These are phyloP conservation scores for Epichloe festucae DNA, from an alignment of 2,329 filamentous ascomycete genomes.

Conservation along the genomic window DNA sequence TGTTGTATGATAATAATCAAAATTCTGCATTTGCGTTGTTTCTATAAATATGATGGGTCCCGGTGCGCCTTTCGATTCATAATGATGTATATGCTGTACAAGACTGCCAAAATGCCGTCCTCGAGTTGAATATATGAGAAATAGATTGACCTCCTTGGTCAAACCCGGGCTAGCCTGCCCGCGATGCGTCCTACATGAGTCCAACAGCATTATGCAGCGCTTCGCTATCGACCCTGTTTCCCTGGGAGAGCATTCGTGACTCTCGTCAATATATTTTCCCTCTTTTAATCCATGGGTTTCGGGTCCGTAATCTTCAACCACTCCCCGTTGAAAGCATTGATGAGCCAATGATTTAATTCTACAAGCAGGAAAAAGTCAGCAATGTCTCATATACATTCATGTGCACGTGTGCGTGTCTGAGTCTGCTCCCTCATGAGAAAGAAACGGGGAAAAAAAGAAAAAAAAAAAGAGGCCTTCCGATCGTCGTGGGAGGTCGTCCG, in stretches of 20 bases:
- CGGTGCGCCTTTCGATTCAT: not conserved
- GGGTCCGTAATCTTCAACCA: constrained; percentile 54
- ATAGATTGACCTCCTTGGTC: no score
- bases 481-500: no score
- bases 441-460: not conserved
- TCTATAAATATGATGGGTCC: not conserved
- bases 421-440: no score
- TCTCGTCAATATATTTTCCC: not conserved
- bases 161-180: not conserved
- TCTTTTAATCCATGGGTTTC: constrained; percentile 27
- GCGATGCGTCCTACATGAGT: not conserved
- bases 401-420: no score
- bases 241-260: no score
- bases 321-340: constrained; percentile 96
- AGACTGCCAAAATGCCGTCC: not conserved
- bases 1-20: constrained; percentile 10
- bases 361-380: no score
- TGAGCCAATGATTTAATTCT: constrained; percentile 80
- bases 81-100: not conserved
- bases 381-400: no score
- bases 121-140: not conserved
- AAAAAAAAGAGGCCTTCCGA: not conserved
- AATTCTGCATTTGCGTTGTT: not conserved
- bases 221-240: no score
- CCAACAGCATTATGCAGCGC: no score